These are phyloP conservation scores for bread wheat (Triticum aestivum) DNA, from an alignment of 176 grass and related monocot species.

Conservation along the genomic window DNA sequence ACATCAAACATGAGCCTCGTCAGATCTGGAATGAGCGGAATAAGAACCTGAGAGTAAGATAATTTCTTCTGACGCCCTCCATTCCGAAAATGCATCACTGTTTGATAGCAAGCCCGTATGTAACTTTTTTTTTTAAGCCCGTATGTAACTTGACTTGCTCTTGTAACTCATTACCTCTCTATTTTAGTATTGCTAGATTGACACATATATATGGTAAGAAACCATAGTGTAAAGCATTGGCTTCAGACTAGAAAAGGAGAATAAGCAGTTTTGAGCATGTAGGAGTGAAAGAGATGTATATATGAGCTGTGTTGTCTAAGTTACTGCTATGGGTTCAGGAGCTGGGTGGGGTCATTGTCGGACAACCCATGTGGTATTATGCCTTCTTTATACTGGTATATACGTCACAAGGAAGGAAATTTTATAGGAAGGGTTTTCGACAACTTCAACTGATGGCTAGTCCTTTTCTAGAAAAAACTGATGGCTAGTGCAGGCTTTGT, in stretches of 20 bases:
- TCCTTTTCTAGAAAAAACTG: no score
- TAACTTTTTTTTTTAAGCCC: neutral
- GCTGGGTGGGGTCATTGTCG: neutral
- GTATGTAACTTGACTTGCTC: neutral
- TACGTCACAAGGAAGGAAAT: no score
- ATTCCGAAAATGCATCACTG: neutral
- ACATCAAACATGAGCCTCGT: no score
- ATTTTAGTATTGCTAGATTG: neutral
- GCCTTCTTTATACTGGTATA: no score
- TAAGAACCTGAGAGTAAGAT: neutral
- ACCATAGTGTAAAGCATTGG: neutral
- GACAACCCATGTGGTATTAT: neutral
- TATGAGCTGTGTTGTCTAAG: neutral
- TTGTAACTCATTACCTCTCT: neutral
- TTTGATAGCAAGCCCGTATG: neutral
- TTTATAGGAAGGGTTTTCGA: no score
- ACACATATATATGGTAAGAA: neutral
- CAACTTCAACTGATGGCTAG: no score
- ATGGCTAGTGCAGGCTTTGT: no score
- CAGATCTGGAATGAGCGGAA: no score
- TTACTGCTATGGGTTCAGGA: neutral
- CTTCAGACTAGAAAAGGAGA: neutral
- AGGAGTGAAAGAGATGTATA: no score
- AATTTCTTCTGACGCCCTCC: neutral
- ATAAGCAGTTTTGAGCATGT: neutral